Evolutionary conservation across 2,329 filamentous ascomycete genomes (phyloP), one percentile per base, ranked within the genome.

Genomic region (Cryphonectria japonica): DNA sequence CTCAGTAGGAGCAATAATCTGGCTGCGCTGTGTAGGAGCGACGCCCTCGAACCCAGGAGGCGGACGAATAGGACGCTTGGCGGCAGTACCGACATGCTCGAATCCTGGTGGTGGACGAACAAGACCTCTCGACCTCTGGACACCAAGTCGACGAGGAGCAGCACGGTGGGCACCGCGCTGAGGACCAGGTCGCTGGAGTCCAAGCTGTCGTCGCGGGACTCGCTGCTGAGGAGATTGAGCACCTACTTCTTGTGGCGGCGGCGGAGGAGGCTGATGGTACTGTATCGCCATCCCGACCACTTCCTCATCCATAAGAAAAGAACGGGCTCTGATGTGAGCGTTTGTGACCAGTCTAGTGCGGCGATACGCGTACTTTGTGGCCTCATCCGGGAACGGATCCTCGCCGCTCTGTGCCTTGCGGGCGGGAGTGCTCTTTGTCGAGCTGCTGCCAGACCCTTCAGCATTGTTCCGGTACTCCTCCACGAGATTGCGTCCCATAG

Each of bases 401-500:
- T 39, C 41, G 32, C 67, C 67, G 57, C 57, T 68, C 41, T 68
- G 67, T n/a, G 39, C 67, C 32, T 62, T 63, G 29, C 43, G 34
- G 9, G 43, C 41, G 2, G 67, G 67, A 37, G 63, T 65, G 19
- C 63, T 34, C 16, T 13, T 46, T 11, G 26, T 34, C 2, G 63
- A 65, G 41, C 43, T 22, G 43, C 63, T 22, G n/a, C 41, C 41
- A 34, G 39, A 61, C 32, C 66, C 14, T 7, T 29, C 61, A 32
- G 39, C 41, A n/a, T 16, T n/a, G 34, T 52, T 37, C 5, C 26
- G 26, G 41, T 43, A 43, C 43, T 68, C 57, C n/a, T 68, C 64
- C 43, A 66, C 66, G 54, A 65, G 69, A 22, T 72, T 69, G 46
- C 39, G 62, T 29, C 66, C 66, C 71, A 72, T 72, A 46, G 71